Evolutionary conservation across 495 filamentous ascomycete species (phyloP), one percentile per base, ranked within the genome.

Genomic region (Bryoglossum gracile): DNA sequence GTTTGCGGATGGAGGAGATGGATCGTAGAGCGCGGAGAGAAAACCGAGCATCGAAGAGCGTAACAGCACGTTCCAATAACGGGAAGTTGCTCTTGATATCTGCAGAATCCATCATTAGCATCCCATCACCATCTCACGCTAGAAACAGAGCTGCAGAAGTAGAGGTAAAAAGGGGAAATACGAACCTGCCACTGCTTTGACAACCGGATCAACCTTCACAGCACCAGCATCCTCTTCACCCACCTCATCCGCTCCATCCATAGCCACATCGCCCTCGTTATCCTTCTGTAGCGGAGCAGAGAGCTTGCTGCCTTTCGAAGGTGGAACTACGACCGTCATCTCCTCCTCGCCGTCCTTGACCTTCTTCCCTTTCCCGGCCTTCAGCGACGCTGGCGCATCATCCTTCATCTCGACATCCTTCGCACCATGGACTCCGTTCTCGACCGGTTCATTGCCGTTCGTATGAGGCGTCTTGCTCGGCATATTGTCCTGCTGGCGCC

Each of bases 21-120:
- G 89, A 94, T 43, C 92, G 85, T 46, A 98, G 77, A 47, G 92
- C 92, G 54, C 94, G 78, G 47, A 98, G 82, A 39, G 89, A 86
- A 68, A 95, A 98, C 69, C 92, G 83, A 42, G 89, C 79, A 71
- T 98, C 92, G 63, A 97, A 98, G 58, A 95, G 78, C 53, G 83
- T 70, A 50, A 97, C 90, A 54, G 92, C 92, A 61, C 88, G 86
- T 56, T 95, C 89, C 51, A 98, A 78, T 22, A 96, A 78, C 44
- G 77, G 75, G 62, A 95, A 95, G 68, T 94, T 95, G 74, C 75
- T 79, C 70, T 89, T 90, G 74, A 97, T 95, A 62, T 95, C 92
- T 94, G 24, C 26, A 16, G 21, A 24, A 16, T 13, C n/a, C n/a
- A 28, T 22, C 10, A 48, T 22, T 8, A n/a, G 28, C 8, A n/a